These are phyloP conservation scores for Saccharomyces jurei DNA, from an alignment of 805 yeast genomes.

Conservation along the genomic window DNA sequence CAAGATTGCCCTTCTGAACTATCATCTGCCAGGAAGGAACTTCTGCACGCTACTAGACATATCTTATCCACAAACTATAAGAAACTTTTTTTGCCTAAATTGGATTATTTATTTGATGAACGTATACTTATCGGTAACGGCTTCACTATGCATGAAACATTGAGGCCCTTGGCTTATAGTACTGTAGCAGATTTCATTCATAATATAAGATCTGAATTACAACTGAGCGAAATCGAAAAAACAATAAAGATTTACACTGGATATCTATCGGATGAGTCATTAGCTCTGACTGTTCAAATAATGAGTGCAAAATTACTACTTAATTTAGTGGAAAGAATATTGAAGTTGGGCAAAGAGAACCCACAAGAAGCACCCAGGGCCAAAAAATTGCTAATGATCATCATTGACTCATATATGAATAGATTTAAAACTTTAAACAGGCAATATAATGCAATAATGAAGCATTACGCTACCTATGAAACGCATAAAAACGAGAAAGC, in stretches of 20 bases:
- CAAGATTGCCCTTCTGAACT: conserved; percentile 95
- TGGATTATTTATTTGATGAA: conserved; percentile 80
- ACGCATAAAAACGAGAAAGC: conserved; percentile 37
- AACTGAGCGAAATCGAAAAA: conserved; percentile 76
- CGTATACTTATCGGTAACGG: conserved; percentile 87
- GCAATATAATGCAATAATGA: conserved; percentile 58
- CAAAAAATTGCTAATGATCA: conserved; percentile 68
- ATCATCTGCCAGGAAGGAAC: conserved; percentile 84
- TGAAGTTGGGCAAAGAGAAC: conserved; percentile 54
- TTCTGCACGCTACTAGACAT: conserved; percentile 89
- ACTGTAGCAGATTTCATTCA: conserved; percentile 95
- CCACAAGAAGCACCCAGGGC: conserved; percentile 62
- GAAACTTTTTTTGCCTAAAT: conserved; percentile 71
- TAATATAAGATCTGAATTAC: conserved; percentile 76
- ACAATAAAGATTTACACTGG: conserved; percentile 78
- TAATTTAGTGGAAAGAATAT: conserved; percentile 81
- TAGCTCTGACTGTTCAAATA: conserved; percentile 85
- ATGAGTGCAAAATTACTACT: conserved; percentile 90
- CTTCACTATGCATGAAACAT: conserved; percentile 78
- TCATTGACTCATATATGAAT: conserved; percentile 80
- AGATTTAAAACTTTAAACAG: conserved; percentile 70
- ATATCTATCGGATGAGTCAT: conserved; percentile 68
- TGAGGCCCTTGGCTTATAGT: conserved; percentile 88
- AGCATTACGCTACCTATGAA: conserved; percentile 49
- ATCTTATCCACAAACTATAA: conserved; percentile 87